Evolutionary conservation across 2,329 filamentous ascomycete genomes (phyloP).

Genomic region (Fusarium chaquense): DNA sequence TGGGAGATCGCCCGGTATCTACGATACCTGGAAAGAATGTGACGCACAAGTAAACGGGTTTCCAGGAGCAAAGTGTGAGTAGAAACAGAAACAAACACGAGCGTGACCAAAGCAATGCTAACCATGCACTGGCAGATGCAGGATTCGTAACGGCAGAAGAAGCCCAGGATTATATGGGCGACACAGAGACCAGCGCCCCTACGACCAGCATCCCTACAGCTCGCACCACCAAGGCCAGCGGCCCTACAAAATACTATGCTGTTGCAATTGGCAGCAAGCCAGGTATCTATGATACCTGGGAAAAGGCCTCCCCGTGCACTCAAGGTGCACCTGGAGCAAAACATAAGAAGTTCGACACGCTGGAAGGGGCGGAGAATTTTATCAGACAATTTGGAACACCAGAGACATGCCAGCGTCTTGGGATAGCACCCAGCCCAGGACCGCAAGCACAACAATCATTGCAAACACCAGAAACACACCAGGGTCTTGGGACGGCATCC

Average conservation of each 20-base stretch:
- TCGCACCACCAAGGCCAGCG: neutral
- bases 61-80: conserved; percentile 76
- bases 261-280: conserved; percentile 69
- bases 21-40: conserved; percentile 71
- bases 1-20: conserved; percentile 71
- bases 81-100: neutral
- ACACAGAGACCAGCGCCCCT: conserved; percentile 54
- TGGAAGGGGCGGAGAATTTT: conserved; percentile 81
- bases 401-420: conserved; percentile 58
- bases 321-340: conserved; percentile 76
- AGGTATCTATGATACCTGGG: conserved; percentile 74
- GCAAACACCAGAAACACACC: conserved; percentile 56
- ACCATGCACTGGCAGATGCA: conserved; percentile 69
- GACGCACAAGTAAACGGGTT: conserved; percentile 70
- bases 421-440: conserved; percentile 33
- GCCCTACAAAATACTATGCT: conserved; percentile 63
- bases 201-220: conserved; percentile 5
- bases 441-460: neutral
- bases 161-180: conserved; percentile 81
- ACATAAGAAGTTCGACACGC: conserved; percentile 76
- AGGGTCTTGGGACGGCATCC: conserved; percentile 51
- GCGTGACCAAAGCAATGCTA: neutral
- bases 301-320: conserved; percentile 78
- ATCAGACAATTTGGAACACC: conserved; percentile 66
- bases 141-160: conserved; percentile 80